Percentiles rank a stretch among this genome's conserved stretches.
Conservation (phyloP, 345 rosid species). For the Streptanthus diversifolius region DNA sequence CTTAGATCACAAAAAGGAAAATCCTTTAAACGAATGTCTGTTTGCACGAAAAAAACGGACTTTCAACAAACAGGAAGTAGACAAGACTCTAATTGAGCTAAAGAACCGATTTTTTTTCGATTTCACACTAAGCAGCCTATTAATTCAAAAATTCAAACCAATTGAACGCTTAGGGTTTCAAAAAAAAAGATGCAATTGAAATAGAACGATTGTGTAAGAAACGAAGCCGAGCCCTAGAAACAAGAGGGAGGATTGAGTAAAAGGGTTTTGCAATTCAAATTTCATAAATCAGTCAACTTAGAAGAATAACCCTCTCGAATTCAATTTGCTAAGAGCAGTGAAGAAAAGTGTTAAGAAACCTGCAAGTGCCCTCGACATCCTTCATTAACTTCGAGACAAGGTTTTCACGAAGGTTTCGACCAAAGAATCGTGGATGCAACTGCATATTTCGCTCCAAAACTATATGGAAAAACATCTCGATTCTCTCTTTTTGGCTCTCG, state of each 20-base stretch:
- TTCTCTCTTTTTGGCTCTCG: not conserved
- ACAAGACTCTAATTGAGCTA: not conserved
- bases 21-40: not conserved
- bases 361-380: slow-evolving; percentile 97
- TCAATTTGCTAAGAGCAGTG: not conserved
- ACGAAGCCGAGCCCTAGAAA: slow-evolving; percentile 5
- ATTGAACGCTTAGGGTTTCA: slow-evolving; percentile 15
- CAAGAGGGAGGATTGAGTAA: not conserved
- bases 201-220: not conserved
- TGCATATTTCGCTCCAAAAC: slow-evolving; percentile 90
- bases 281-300: not conserved
- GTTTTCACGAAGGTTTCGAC: slow-evolving; percentile 75
- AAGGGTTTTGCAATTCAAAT: not conserved
- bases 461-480: slow-evolving; percentile 77
- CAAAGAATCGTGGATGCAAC: slow-evolving; percentile 82
- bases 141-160: not conserved
- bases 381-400: slow-evolving; percentile 86
- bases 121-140: not conserved
- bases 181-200: slow-evolving; percentile 1
- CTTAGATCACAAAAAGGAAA: not conserved
- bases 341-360: slow-evolving; percentile 35
- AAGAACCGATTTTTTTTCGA: not conserved
- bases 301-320: not conserved
- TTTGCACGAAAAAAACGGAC: not conserved
- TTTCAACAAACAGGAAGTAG: not conserved